Evolutionary conservation across 257 asterid species (phyloP).

Genomic region (Solanum gracilifrons): DNA sequence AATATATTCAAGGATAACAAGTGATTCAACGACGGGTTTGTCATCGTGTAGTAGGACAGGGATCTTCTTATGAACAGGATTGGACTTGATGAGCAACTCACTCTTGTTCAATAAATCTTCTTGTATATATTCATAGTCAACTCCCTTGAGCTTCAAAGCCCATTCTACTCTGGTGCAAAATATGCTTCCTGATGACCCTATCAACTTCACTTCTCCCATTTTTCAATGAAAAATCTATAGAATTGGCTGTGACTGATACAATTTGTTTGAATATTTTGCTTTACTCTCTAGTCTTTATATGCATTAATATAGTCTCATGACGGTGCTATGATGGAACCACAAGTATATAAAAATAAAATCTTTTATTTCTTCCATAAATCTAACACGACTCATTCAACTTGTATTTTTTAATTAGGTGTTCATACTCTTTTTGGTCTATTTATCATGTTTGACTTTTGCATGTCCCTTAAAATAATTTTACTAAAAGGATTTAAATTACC

Average conservation of each 20-base stretch:
- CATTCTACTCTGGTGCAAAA: constrained; percentile 27
- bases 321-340: background rate
- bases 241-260: background rate
- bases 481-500: background rate
- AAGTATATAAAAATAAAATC: background rate
- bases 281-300: background rate
- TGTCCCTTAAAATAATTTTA: background rate
- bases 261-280: background rate
- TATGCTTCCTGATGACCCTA: constrained; percentile 22
- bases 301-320: background rate
- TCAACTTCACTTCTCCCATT: constrained; percentile 23
- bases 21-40: constrained; percentile 24
- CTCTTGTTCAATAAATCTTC: constrained; percentile 32
- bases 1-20: constrained; percentile 33
- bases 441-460: background rate
- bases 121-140: constrained; percentile 17
- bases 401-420: background rate
- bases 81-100: constrained; percentile 26
- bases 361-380: background rate
- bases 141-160: constrained; percentile 35
- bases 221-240: background rate
- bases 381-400: background rate
- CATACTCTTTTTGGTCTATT: background rate
- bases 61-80: constrained; percentile 39
- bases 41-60: constrained; percentile 32